phyloP scores from a whole-genome alignment of 2,329 filamentous ascomycete species.

The Drechmeria coniospora region DNA sequence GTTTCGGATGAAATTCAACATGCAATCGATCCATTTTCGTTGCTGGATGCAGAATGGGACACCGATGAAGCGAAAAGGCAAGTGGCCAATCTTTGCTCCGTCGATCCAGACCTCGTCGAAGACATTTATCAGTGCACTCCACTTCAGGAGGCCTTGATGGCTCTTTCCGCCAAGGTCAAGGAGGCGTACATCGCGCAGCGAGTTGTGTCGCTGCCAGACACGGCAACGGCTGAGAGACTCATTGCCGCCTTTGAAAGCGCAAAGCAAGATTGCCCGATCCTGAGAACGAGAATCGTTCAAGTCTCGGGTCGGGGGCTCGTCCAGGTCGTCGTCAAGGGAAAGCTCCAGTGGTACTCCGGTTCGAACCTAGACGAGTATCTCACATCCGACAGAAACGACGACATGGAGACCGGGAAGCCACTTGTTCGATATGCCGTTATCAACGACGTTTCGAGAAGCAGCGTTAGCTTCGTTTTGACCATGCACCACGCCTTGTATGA shows the following conservation, averaged over 20 bases:
- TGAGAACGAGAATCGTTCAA: slow-evolving; percentile 34
- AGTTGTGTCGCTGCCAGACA: slow-evolving; percentile 24
- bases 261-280: slow-evolving; percentile 22
- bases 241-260: slow-evolving; percentile 26
- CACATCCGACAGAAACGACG: slow-evolving; percentile 20
- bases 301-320: slow-evolving; percentile 25
- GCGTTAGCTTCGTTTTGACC: slow-evolving; percentile 32
- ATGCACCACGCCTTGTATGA: slow-evolving; percentile 43
- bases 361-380: slow-evolving; percentile 24
- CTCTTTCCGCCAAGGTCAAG: slow-evolving; percentile 31
- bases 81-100: slow-evolving; percentile 23
- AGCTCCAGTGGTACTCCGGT: slow-evolving; percentile 19
- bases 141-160: slow-evolving; percentile 38
- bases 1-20: slow-evolving; percentile 10
- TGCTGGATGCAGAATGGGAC: slow-evolving; percentile 20
- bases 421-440: slow-evolving; percentile 31
- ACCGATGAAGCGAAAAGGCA: slow-evolving; percentile 18
- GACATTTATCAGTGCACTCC: slow-evolving; percentile 40
- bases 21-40: slow-evolving; percentile 21
- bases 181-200: slow-evolving; percentile 38
- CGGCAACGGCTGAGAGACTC: slow-evolving; percentile 20
- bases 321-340: slow-evolving; percentile 29
- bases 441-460: slow-evolving; percentile 13
- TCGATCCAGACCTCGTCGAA: slow-evolving; percentile 20
- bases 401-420: slow-evolving; percentile 28